Conservation (phyloP, 2,329 filamentous ascomycete genomes). For the Atkinsonella hypoxylon region DNA sequence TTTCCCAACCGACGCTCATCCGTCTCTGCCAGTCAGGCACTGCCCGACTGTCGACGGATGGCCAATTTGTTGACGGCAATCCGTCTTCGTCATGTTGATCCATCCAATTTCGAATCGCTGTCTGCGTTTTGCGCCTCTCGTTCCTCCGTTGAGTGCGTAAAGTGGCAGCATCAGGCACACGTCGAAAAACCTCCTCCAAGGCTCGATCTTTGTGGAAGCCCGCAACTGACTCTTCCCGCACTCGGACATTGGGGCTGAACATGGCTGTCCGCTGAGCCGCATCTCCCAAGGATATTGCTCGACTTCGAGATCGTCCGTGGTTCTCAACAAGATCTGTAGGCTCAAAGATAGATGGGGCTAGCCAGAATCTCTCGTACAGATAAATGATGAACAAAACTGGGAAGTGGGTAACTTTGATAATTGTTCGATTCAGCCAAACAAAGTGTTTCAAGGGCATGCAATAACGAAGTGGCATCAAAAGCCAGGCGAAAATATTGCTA, state of each 20-base stretch:
- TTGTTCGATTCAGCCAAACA: constrained; percentile 73
- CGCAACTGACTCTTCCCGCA: constrained; percentile 76
- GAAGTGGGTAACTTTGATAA: constrained; percentile 86
- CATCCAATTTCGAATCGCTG: constrained; percentile 86
- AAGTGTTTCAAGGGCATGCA: constrained; percentile 70
- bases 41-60: constrained; percentile 32
- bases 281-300: constrained; percentile 45
- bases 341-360: constrained; percentile 66
- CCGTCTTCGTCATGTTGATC: constrained; percentile 49
- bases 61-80: constrained; percentile 35
- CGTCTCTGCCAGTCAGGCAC: constrained; percentile 38
- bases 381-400: constrained; percentile 81
- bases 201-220: constrained; percentile 85
- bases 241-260: constrained; percentile 60
- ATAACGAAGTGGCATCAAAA: constrained; percentile 72
- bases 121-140: constrained; percentile 62
- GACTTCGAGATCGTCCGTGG: constrained; percentile 36
- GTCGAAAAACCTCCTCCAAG: constrained; percentile 80
- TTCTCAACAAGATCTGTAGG: constrained; percentile 78
- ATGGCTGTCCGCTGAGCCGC: constrained; percentile 44
- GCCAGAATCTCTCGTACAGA: constrained; percentile 69
- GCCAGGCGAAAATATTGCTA: constrained; percentile 83
- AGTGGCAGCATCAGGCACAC: constrained; percentile 52
- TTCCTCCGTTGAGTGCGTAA: constrained; percentile 47
- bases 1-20: constrained; percentile 39